These are phyloP conservation scores for Phyllachora maydis DNA, from an alignment of 2,329 filamentous ascomycete species.

Conservation along the genomic window DNA sequence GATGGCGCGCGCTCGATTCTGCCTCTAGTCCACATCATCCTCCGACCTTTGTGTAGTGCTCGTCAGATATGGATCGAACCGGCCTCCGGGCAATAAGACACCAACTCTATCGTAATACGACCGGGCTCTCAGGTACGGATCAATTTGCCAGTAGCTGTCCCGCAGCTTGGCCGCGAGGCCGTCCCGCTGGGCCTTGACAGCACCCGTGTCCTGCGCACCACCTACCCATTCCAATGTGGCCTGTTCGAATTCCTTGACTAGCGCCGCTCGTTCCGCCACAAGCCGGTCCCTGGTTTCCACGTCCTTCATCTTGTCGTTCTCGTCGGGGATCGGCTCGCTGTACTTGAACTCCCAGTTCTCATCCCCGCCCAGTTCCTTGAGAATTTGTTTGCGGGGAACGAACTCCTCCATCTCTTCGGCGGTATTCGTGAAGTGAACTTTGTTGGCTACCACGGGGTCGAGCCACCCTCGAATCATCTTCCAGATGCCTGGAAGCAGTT, in stretches of 20 bases:
- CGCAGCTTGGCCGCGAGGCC: conserved; percentile 41
- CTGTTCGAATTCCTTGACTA: conserved; percentile 57
- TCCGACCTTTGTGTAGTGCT: conserved; percentile 13
- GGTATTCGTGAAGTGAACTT: conserved; percentile 83
- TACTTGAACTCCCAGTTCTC: conserved; percentile 76
- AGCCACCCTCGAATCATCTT: conserved; percentile 90
- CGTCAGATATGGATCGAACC: conserved; percentile 55
- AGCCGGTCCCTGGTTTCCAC: conserved; percentile 40
- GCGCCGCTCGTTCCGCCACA: conserved; percentile 35
- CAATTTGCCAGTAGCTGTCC: conserved; percentile 71
- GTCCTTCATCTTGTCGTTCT: conserved; percentile 60
- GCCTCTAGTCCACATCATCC: conserved; percentile 21
- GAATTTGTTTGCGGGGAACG: conserved; percentile 49
- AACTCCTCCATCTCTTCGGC: conserved; percentile 59
- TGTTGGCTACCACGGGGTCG: conserved; percentile 84
- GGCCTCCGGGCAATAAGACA: conserved; percentile 45
- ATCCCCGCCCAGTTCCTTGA: conserved; percentile 67
- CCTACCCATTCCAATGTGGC: conserved; percentile 58
- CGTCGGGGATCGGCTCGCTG: conserved; percentile 50
- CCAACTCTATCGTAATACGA: conserved; percentile 72
- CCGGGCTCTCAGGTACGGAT: conserved; percentile 68
- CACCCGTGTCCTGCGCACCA: conserved; percentile 20
- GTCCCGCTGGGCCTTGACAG: conserved; percentile 34
- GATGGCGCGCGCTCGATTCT: too few species aligned
- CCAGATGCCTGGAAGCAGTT: conserved; percentile 94